phyloP scores from a whole-genome alignment of 352 stramenopile species.

The Phytopythium helicoides region DNA sequence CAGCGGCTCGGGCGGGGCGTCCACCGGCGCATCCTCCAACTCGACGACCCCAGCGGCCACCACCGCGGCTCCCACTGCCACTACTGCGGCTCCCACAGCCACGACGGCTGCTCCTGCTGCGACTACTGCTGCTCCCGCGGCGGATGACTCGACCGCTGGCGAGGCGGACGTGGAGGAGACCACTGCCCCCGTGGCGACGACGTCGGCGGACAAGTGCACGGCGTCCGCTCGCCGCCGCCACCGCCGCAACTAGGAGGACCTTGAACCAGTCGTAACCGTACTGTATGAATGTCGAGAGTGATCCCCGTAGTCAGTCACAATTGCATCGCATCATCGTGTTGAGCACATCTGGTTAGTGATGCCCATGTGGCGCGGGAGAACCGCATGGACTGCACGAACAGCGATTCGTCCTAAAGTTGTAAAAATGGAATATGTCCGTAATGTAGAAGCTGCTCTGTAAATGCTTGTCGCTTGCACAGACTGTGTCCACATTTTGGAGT shows the following conservation, averaged over 20 bases:
- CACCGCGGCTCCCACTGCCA: neutral
- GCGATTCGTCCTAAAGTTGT: too few species aligned
- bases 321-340: too few species aligned
- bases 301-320: too few species aligned
- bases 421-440: too few species aligned
- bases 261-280: neutral
- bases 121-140: neutral
- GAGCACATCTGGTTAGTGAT: too few species aligned
- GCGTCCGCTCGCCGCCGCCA: slow-evolving; percentile 11
- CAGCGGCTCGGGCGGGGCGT: slow-evolving; percentile 5
- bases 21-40: neutral
- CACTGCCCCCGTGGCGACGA: neutral
- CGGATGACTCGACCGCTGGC: slow-evolving; percentile 3
- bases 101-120: slow-evolving; percentile 1
- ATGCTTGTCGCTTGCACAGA: too few species aligned
- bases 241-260: slow-evolving; percentile 8
- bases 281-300: neutral
- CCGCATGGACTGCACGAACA: too few species aligned
- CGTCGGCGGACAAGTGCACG: slow-evolving; percentile 15
- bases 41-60: slow-evolving; percentile 9
- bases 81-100: neutral
- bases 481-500: too few species aligned
- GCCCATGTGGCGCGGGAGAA: too few species aligned
- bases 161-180: neutral
- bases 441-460: too few species aligned